Evolutionary conservation across 83 land plant genomes (phyloP), one percentile per base, ranked within the genome.

Genomic region (Isoetes engelmannii): DNA sequence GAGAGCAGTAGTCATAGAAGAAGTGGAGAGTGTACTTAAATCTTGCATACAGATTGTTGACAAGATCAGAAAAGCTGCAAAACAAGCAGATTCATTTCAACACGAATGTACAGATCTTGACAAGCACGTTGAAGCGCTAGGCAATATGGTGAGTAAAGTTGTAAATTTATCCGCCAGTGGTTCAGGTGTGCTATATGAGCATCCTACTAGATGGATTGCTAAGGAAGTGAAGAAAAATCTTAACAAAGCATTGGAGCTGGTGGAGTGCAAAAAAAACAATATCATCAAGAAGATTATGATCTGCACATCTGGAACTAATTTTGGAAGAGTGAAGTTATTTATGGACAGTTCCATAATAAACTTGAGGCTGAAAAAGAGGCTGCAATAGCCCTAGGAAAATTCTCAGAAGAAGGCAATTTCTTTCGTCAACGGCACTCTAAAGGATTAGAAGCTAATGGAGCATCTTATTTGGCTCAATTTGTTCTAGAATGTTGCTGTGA

Each of bases 11-110:
- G n/a, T n/a, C n/a, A n/a, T n/a, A n/a, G n/a, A n/a, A n/a, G n/a
- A 44, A 19, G 53, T 77, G 13, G 79, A 81, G 50, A 80, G 73
- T 1, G 61, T 71, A 4, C 72, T 83, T 13, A 50, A 74, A 7
- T 8, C 20, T 44, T 72, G 77, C 18, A 77, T 85, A 2, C 61
- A 76, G 20, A 45, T 80, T 5, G 58, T 79, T 53, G 89, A 86
- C 53, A 63, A 78, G 3, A 21, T 70, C 15, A 57, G 47, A 15
- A 4, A 37, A 46, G 21, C n/a, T 4, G 45, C 59, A 43, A 41
- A 42, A 17, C 20, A 58, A 64, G 72, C 72, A 4, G 72, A 81
- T 21, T 77, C 77, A 0, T 82, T 75, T 71, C 81, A 81, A 61
- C 51, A 49, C 20, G 85, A 86, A 20, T 70, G 72, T 20, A 44